Evolutionary conservation across 2,329 filamentous ascomycete species (phyloP), one percentile per base, ranked within the genome.

Genomic region (Chrysoporthe austroafricana): DNA sequence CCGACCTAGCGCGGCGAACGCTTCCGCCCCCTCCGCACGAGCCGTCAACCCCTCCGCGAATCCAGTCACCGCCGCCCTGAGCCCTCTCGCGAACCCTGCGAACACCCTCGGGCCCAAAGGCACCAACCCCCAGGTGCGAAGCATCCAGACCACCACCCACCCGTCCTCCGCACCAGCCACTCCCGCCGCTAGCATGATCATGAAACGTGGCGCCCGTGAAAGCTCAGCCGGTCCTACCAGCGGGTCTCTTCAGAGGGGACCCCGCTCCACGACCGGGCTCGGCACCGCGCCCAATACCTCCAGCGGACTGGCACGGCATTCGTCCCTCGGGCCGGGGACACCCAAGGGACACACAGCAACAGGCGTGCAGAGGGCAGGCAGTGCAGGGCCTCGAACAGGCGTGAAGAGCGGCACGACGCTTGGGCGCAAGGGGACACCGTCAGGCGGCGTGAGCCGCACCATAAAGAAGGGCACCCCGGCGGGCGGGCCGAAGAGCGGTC

Each of bases 241-340:
- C 69, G 76, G 77, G 21, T 77, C 78, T 13, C 83, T 83, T 26
- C 89, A 90, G 76, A 81, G 85, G 44, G 83, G 80, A 0, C 83
- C 84, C 1, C 82, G 86, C 50, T 78, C 79, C 66, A 85, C 79
- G 73, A 81, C 78, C 57, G 80, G 81, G 36, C 76, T 85, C 2
- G 82, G 82, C 59, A 85, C 77, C 67, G 72, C 82, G 2, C 83
- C 86, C 2, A 76, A 79, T 8, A 81, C 84, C 3, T 87, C 87
- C 1, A 89, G 87, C 73, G 83, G 83, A 1, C 79, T 90, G 13
- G 88, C 87, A 7, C 82, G 88, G 16, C 88, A 90, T 74, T 84
- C 88, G 1, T 90, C 88, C 1, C 80, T 89, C 3, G 88, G 87
- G 0, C 88, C 88, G 0, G 86, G 87, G 39, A 89, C 87, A 3